These are phyloP conservation scores for Nannizzia gypsea DNA, from an alignment of 2,329 filamentous ascomycete genomes.

Conservation along the genomic window DNA sequence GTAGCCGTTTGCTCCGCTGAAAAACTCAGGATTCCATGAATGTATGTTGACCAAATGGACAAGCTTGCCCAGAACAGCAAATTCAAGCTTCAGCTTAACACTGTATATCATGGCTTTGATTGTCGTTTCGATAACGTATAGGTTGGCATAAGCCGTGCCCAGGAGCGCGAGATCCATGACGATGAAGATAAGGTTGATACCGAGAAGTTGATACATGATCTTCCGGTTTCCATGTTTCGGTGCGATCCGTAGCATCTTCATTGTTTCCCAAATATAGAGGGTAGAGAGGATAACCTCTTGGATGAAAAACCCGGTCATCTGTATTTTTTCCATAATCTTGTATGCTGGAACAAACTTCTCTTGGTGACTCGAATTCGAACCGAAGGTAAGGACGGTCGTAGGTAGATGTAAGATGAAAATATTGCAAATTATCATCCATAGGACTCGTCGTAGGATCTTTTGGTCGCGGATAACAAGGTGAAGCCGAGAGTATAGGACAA, in stretches of 20 bases:
- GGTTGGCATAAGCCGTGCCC: conserved; percentile 33
- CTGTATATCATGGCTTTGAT: conserved; percentile 39
- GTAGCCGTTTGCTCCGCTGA: conserved; percentile 23
- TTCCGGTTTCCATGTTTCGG: conserved; percentile 32
- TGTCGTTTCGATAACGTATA: conserved; percentile 38
- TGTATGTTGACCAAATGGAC: conserved; percentile 32
- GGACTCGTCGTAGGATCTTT: conserved; percentile 21
- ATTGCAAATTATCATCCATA: conserved; percentile 29
- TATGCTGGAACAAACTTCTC: conserved; percentile 22
- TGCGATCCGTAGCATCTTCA: conserved; percentile 40
- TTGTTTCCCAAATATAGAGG: conserved; percentile 43
- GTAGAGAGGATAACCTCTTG: conserved; percentile 39
- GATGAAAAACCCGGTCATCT: conserved; percentile 39
- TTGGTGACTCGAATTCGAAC: conserved; percentile 18
- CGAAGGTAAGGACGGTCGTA: conserved; percentile 26
- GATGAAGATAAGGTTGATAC: conserved; percentile 40
- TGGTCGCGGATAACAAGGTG: conserved; percentile 27
- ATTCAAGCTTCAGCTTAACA: conserved; percentile 41
- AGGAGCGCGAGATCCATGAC: conserved; percentile 35
- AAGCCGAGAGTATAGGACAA: conserved; percentile 32
- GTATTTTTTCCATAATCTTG: conserved; percentile 36
- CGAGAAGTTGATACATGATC: conserved; percentile 39
- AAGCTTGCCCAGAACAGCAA: conserved; percentile 37
- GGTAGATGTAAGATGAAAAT: conserved; percentile 27
- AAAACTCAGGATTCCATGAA: conserved; percentile 29